phyloP scores from a whole-genome alignment of 169 alveolate species.

The Cryptosporidium sp. region DNA sequence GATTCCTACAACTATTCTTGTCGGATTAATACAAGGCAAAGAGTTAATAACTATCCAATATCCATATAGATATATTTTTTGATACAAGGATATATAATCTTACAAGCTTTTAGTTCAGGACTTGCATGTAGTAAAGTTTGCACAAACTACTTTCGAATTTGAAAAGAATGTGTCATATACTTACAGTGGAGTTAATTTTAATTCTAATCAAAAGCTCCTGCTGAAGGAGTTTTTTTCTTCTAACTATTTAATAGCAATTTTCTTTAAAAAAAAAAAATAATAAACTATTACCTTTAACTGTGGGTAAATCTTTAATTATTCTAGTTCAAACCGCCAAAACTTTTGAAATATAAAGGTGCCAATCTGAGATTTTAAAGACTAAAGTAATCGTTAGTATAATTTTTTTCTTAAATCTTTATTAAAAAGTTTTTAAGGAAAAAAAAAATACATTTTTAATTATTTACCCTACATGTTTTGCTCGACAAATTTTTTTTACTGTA shows the following conservation, averaged over 20 bases:
- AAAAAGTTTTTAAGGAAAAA: background rate
- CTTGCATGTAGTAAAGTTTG: background rate
- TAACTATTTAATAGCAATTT: background rate
- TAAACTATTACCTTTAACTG: background rate
- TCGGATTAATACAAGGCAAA: background rate
- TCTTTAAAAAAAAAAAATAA: too few species aligned
- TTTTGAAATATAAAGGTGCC: background rate
- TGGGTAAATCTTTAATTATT: background rate
- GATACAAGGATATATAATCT: too few species aligned
- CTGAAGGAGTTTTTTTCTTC: too few species aligned
- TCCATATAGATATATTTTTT: background rate
- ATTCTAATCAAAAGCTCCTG: background rate
- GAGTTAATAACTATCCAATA: background rate
- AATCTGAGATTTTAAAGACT: background rate
- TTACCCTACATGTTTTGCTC: conserved; percentile 13
- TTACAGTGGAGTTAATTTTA: background rate
- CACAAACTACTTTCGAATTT: background rate
- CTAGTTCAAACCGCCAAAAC: background rate
- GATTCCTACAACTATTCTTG: background rate
- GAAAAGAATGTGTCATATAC: background rate
- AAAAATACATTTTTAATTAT: background rate
- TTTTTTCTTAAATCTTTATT: background rate
- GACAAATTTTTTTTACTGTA: conserved; percentile 31
- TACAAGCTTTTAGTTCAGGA: background rate
- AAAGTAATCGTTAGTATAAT: background rate